These are phyloP conservation scores for Backusella circina DNA, from an alignment of 192 early-diverging fungal species.

Conservation along the genomic window DNA sequence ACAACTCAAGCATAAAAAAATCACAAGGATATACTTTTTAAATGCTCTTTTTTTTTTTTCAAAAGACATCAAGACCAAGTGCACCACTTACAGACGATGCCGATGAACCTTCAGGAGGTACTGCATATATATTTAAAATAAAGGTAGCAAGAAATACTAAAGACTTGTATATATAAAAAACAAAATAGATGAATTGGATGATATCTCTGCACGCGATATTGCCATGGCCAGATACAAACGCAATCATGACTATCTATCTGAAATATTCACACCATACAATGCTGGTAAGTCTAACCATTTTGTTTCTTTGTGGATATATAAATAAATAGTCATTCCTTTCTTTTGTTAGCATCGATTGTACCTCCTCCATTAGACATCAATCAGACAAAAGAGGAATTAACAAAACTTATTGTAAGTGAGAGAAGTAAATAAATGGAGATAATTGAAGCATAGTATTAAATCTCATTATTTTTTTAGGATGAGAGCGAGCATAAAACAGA, in stretches of 20 bases:
- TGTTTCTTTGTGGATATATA: neutral
- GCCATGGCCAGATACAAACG: slow-evolving; percentile 60
- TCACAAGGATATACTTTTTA: neutral
- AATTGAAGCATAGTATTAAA: too few relatives aligned
- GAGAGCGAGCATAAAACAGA: slow-evolving; percentile 31
- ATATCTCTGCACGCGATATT: slow-evolving; percentile 54
- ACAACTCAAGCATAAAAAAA: neutral
- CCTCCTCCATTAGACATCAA: slow-evolving; percentile 30
- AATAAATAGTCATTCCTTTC: too few relatives aligned
- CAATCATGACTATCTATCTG: slow-evolving; percentile 61
- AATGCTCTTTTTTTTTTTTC: neutral
- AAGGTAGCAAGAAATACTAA: neutral
- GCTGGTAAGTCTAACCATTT: slow-evolving; percentile 36
- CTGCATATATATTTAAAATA: neutral
- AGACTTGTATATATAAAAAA: neutral
- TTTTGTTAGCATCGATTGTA: slow-evolving; percentile 26
- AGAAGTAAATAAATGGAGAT: neutral
- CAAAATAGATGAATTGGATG: slow-evolving; percentile 53
- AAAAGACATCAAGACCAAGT: neutral
- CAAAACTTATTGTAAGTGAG: slow-evolving; percentile 14
- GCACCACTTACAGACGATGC: slow-evolving; percentile 34
- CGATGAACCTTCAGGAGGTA: slow-evolving; percentile 58
- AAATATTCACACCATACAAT: slow-evolving; percentile 63
- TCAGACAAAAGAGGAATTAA: slow-evolving; percentile 27
- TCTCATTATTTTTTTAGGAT: slow-evolving; percentile 15